Evolutionary conservation across 805 yeast genomes (phyloP), one percentile per base, ranked within the genome.

Genomic region (Candida awuae): DNA sequence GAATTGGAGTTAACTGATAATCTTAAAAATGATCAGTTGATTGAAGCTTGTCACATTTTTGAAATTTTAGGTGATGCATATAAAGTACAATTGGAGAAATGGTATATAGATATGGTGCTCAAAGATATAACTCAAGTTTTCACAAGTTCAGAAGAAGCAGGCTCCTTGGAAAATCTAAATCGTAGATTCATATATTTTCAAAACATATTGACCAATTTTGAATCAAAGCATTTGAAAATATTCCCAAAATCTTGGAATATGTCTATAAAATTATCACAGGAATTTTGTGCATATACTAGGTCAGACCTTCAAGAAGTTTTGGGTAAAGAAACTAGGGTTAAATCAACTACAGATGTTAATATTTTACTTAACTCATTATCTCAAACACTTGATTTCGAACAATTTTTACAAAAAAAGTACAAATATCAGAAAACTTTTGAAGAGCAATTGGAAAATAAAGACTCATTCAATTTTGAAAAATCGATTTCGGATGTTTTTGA

Each of bases 111-210:
- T 40, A 67, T 67, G 22, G 77, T 81, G 45, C 65, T 92, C 38
- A 73, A 72, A 51, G 97, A 90, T 51, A 76, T 90, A 32, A 71
- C 71, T 26, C 63, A 75, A 17, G 85, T 92, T 9, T 92, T 92
- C 61, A 72, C 76, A 38, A 68, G 78, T 8, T 69, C 77, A 12
- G 97, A 87, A 50, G 98, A 92, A 60, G 98, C 98, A 0, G 97
- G 97, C 1, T 81, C 94, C 5, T 63, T 92, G 43, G 98, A 92
- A 43, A 92, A 92, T 58, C 61, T 92, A 37, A 71, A 76, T 22
- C 66, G 97, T 48, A 66, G 98, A 35, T 92, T 77, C 56, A 73
- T 87, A 23, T 90, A 82, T 56, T 84, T 85, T 60, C 79, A 80
- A 48, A 78, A 83, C 48, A 71, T 84, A 1, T 61, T 90, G 43